Conservation (phyloP, 495 filamentous ascomycete genomes). For the Clohesyomyces aquaticus region DNA sequence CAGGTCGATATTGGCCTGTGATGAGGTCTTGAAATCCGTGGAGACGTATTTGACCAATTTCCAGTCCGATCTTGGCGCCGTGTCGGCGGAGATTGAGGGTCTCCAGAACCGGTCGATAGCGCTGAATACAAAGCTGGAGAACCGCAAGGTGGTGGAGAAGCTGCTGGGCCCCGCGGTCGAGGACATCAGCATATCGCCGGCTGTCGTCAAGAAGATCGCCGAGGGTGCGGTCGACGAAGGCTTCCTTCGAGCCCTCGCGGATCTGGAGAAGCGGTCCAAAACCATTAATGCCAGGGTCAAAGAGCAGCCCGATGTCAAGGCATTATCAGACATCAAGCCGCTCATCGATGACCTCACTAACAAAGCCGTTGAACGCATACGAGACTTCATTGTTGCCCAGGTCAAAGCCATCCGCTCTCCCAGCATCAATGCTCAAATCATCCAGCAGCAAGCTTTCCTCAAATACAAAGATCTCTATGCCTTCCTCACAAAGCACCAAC, state of each 20-base stretch:
- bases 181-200: constrained; percentile 84
- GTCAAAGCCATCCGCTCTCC: constrained; percentile 91
- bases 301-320: constrained; percentile 67
- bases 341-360: constrained; percentile 79
- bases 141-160: constrained; percentile 86
- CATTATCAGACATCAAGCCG: constrained; percentile 79
- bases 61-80: constrained; percentile 84
- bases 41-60: constrained; percentile 91
- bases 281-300: constrained; percentile 68
- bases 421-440: constrained; percentile 92
- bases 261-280: constrained; percentile 76
- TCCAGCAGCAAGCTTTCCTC: constrained; percentile 88
- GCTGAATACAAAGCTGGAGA: constrained; percentile 85
- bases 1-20: constrained; percentile 82
- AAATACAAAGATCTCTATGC: constrained; percentile 83
- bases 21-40: constrained; percentile 90
- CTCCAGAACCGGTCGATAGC: constrained; percentile 83
- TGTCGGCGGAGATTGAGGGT: constrained; percentile 93
- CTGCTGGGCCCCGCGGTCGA: constrained; percentile 87
- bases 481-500: constrained; percentile 80
- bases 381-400: constrained; percentile 90
- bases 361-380: constrained; percentile 90
- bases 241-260: constrained; percentile 83
- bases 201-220: constrained; percentile 75
- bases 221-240: constrained; percentile 89